Evolutionary conservation across 2,329 filamentous ascomycete species (phyloP).

Genomic region (Aspergillus melleus): DNA sequence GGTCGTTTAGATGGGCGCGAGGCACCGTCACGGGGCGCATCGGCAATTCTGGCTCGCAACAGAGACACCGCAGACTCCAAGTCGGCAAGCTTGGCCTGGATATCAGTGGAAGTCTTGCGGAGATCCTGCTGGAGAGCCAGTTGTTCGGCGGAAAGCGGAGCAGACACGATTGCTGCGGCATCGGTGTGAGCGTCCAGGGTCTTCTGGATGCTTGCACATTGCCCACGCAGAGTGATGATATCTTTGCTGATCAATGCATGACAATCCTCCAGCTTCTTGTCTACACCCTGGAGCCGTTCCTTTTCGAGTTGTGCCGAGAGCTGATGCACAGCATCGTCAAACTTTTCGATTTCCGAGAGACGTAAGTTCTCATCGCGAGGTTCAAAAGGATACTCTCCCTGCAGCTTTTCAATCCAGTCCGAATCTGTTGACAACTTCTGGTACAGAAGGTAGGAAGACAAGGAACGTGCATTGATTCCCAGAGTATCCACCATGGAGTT

Average conservation of each 20-base stretch:
- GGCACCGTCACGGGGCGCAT: conserved; percentile 52
- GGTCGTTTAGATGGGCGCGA: conserved; percentile 55
- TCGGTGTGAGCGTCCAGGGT: conserved; percentile 71
- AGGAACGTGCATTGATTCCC: conserved; percentile 76
- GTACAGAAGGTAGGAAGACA: conserved; percentile 57
- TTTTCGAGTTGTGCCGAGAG: conserved; percentile 66
- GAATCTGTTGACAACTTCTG: conserved; percentile 47
- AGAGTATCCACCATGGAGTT: conserved; percentile 89
- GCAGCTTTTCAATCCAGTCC: conserved; percentile 46
- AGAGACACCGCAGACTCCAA: conserved; percentile 78
- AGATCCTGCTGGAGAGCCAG: conserved; percentile 80
- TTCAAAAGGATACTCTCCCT: conserved; percentile 57
- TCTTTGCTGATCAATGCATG: conserved; percentile 67
- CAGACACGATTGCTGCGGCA: conserved; percentile 64
- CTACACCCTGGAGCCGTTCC: conserved; percentile 67
- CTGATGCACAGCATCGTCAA: conserved; percentile 65
- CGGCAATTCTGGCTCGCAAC: conserved; percentile 74
- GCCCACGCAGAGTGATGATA: conserved; percentile 68
- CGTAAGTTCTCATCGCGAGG: conserved; percentile 74
- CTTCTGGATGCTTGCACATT: conserved; percentile 75
- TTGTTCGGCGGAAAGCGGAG: conserved; percentile 83
- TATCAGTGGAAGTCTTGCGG: conserved; percentile 69
- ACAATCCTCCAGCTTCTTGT: conserved; percentile 67
- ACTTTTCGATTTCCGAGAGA: conserved; percentile 70
- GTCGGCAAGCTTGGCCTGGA: conserved; percentile 73